Evolutionary conservation across 139 green algal species (phyloP), one percentile per base, ranked within the genome.

Genomic region (Chlamydomonas urium): DNA sequence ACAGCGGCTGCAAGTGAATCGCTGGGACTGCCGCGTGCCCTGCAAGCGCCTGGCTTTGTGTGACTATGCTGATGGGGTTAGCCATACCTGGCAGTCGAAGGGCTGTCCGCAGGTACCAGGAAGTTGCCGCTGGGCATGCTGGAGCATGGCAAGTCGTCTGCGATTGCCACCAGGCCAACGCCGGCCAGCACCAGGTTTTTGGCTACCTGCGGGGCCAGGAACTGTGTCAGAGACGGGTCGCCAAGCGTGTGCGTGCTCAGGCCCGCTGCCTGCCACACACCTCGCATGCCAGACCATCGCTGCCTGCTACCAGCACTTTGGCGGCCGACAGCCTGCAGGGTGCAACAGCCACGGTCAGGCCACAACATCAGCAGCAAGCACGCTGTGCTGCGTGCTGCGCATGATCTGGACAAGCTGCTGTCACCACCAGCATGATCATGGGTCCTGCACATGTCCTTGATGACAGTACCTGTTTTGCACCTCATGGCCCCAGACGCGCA

Each of bases 161-260:
- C 36, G 0, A 96, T 62, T 0, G 74, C 79, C 21, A 97, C 72
- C 0, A 71, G 79, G 0, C 92, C 92, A 2, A 97, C 81, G 19
- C 92, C 92, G 19, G 92, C 92, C 35, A 97, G 79, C 28, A 90
- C 89, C 8, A 97, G 78, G 76, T 97, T 97, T 75, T 97, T 97
- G 28, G 89, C 92, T 1, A 94, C 78, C 92, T 97, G 83, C 29
- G 48, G n/a, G 31, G 37, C 33, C 19, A 2, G 34, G n/a, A 23
- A 28, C 23, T 29, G 17, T 62, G 19, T 17, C 53, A 62, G 10
- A 28, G 5, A 17, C 35, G 61, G 21, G 35, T 32, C 17, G 48
- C 23, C 33, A 17, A 38, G 33, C 19, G 61, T 69, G 61, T 50
- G 61, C 50, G 61, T 50, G 61, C 34, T 28, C 35, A 21, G 23